Conservation (phyloP, 768 basidiomycete species). For the Pulveroboletus sp. region DNA sequence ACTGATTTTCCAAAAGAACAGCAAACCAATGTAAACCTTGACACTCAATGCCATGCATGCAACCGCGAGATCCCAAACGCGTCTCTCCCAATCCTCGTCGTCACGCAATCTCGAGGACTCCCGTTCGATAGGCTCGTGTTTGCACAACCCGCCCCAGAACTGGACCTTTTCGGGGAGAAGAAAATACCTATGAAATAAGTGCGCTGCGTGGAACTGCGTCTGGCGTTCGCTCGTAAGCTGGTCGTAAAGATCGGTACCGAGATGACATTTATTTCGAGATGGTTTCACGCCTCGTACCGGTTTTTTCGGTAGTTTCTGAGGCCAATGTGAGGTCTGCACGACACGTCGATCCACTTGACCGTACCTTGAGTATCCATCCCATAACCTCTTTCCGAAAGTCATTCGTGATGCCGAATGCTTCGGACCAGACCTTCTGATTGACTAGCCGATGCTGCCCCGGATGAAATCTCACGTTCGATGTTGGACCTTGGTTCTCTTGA, state of each 20-base stretch:
- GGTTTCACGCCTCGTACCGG: neutral
- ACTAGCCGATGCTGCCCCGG: neutral
- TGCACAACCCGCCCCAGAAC: constrained; percentile 8
- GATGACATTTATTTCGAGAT: neutral
- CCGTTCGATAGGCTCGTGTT: neutral
- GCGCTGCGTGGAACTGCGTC: constrained; percentile 62
- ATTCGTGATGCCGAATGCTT: constrained; percentile 30
- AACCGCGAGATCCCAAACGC: constrained; percentile 56
- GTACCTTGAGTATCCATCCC: constrained; percentile 45
- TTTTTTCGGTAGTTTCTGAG: constrained; percentile 9
- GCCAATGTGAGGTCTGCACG: neutral
- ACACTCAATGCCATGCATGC: constrained; percentile 57
- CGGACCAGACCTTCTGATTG: constrained; percentile 12
- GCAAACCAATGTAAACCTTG: constrained; percentile 40
- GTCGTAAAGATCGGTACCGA: constrained; percentile 36
- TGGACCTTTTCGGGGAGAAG: constrained; percentile 28
- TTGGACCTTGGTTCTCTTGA: constrained; percentile 16
- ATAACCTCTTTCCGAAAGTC: constrained; percentile 33
- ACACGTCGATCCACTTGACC: neutral
- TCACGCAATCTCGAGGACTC: neutral
- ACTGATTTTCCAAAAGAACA: neutral
- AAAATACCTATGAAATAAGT: constrained; percentile 57
- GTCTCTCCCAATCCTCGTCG: constrained; percentile 19
- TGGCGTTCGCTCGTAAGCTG: constrained; percentile 51
- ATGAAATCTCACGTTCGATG: neutral